Base-by-base conservation (phyloP, 306 rosid genomes). In the Phaseolus lunatus region DNA sequence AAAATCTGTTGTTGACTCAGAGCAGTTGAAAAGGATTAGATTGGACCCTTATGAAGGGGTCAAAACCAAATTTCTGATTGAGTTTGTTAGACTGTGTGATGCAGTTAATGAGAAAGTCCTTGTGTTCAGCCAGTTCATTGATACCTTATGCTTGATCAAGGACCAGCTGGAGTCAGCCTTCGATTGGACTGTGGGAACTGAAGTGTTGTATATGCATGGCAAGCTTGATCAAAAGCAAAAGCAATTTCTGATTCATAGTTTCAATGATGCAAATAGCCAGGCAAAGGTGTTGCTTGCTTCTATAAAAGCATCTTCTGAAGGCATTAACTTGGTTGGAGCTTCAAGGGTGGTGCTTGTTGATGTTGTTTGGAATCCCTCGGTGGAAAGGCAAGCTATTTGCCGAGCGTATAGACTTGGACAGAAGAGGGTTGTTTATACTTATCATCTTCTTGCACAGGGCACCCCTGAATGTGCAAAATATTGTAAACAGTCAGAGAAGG, bases 301-400 rank as follows among this genome's bases (percentile, higher is more conserved):
- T 0, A 78, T 73, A 16, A 85, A 62, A 47, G 81, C 84, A 26
- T 81, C 85, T 62, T 78, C 72, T 11, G 84, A 81, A 59, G 85
- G 85, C 0, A 85, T 85, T 15, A 85, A 50, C 39, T 73, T 85
- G 0, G 48, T 63, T 35, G 88, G 84, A 43, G 88, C 88, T 64
- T 85, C 88, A 9, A 85, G 88, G 67, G 88, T 81, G 15, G 84
- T 85, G 12, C 73, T 85, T 20, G 72, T 85, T 6, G 85, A 85
- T 74, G 85, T 85, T 15, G 81, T 78, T 19, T 85, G 88, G 85
- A 85, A 85, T n/a, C 85, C 81, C 1, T 74, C 84, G 1, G 83
- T 81, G 6, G 85, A 78, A 64, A 74, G 81, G 18, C 85, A 81
- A 65, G 88, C 88, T 20, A 78, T 81, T 19, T 68, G 85, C 27